A percentile compares a stretch with the other conserved stretches of the same genome.
These are phyloP conservation scores for Dactylonectria macrodidyma DNA, from an alignment of 2,329 filamentous ascomycete genomes.

Conservation along the genomic window DNA sequence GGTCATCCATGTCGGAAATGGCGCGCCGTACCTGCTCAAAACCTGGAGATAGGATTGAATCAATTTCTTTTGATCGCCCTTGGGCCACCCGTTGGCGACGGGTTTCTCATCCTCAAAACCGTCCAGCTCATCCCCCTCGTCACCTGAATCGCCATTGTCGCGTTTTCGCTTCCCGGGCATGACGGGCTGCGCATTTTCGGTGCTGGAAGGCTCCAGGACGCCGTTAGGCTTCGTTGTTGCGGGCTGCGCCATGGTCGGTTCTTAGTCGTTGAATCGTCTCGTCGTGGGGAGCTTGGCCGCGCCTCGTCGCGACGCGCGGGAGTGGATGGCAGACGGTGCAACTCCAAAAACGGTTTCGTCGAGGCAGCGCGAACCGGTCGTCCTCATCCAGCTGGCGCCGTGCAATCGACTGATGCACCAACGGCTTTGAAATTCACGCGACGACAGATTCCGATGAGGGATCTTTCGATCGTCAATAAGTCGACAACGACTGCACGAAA, in stretches of 20 bases:
- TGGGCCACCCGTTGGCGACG: conserved; percentile 43
- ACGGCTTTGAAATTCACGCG: conserved; percentile 43
- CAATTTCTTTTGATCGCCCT: conserved; percentile 53
- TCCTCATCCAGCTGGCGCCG: conserved; percentile 51
- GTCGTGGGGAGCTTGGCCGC: conserved; percentile 50
- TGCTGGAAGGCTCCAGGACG: conserved; percentile 54
- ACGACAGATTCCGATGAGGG: conserved; percentile 41
- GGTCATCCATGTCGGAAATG: conserved; percentile 17
- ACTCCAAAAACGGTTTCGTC: conserved; percentile 57
- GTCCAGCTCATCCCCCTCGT: conserved; percentile 52
- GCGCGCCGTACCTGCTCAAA: conserved; percentile 54
- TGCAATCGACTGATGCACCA: conserved; percentile 47
- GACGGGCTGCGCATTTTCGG: conserved; percentile 50
- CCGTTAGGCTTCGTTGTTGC: conserved; percentile 59
- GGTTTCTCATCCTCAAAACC: conserved; percentile 48
- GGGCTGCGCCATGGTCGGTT: conserved; percentile 59
- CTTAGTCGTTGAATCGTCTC: conserved; percentile 44
- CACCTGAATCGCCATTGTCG: conserved; percentile 62
- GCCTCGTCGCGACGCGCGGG: conserved; percentile 60
- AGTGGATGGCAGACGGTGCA: conserved; percentile 56
- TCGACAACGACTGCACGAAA: conserved; percentile 40
- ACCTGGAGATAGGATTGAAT: conserved; percentile 57
- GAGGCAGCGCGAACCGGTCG: conserved; percentile 51
- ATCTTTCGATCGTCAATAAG: conserved; percentile 41
- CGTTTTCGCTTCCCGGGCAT: conserved; percentile 71